phyloP scores from a whole-genome alignment of 164 flowering plant genomes.

The Stephania yunnanensis region DNA sequence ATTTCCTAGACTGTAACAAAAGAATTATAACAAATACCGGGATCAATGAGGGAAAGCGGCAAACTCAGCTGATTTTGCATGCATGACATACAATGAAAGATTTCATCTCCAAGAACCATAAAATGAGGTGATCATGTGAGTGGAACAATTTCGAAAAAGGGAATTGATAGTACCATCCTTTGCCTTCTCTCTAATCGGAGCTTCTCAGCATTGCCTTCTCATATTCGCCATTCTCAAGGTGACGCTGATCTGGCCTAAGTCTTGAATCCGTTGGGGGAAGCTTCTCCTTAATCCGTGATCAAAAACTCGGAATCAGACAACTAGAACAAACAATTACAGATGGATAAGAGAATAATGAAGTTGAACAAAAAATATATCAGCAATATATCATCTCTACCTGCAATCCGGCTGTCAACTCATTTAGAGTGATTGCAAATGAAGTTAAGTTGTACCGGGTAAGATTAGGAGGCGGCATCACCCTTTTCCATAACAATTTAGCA shows the following conservation, averaged over 20 bases:
- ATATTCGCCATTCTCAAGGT: constrained; percentile 89
- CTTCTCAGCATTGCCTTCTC: constrained; percentile 89
- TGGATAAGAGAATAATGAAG: constrained; percentile 23
- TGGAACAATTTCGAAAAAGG: not conserved
- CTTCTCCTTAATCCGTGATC: constrained; percentile 78
- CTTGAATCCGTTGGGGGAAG: constrained; percentile 97
- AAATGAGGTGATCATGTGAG: not conserved
- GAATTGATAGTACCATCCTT: constrained; percentile 53
- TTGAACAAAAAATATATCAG: constrained; percentile 14
- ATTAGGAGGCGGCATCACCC: constrained; percentile 52
- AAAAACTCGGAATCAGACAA: constrained; percentile 50
- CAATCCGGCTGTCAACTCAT: constrained; percentile 76
- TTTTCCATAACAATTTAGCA: constrained; percentile 67
- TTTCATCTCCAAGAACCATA: not conserved
- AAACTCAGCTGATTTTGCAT: not conserved
- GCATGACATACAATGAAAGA: not conserved
- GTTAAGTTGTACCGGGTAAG: constrained; percentile 84
- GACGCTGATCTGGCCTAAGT: constrained; percentile 90
- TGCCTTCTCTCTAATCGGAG: constrained; percentile 78
- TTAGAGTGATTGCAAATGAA: constrained; percentile 78
- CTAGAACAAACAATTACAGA: constrained; percentile 39
- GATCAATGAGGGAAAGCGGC: not conserved
- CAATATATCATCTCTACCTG: constrained; percentile 51
- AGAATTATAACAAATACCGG: not conserved
- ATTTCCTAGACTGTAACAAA: constrained; percentile 61